Base-by-base conservation (phyloP, 371 early-diverging fungal genomes). In the Apophysomyces sp. region DNA sequence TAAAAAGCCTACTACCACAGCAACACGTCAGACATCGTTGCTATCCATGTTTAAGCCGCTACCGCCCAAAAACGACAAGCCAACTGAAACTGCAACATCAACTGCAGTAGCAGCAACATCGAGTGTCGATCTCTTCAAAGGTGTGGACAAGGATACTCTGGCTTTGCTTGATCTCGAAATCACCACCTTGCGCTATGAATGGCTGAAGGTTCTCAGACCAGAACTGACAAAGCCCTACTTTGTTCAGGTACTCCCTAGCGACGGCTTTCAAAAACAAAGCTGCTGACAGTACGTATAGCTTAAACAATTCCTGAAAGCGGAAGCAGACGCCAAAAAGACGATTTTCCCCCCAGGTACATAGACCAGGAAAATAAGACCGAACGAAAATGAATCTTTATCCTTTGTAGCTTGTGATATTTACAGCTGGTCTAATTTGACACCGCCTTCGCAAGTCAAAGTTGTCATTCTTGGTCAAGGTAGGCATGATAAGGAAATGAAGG, bases 391-490 rank as follows among this genome's bases (percentile, higher is more conserved):
- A 11, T 44, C 18, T 11, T 36, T 54, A 21, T 51, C 24, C 13
- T 18, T 8, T 16, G 26, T 61, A 86, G 86, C 70, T 37, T 56
- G 65, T 2, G 85, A 93, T 37, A 86, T 94, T 29, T 96, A 94
- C 71, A 87, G 88, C 67, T 92, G 92, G 93, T 90, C 91, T 16
- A 76, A 84, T 21, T 88, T 73, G 53, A 86, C 91, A 6, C 87
- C 86, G 5, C 77, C 86, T 9, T 69, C 73, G 4, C 60, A 78
- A 6, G 90, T 95, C 18, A 84, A 86, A 52, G 92, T 95, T 9
- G 95, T 97, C 18, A 93, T 97, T 55, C 66, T 97, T 29, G 97
- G 98, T 8, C 98, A 96, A 86, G 92, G 89, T 87, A 66, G 27
- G 30, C 28, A 36, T 55, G 11, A 41, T 39, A 24, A 36, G 24